phyloP scores from a whole-genome alignment of 2,329 filamentous ascomycete genomes.

The Dactylellina sp. region DNA sequence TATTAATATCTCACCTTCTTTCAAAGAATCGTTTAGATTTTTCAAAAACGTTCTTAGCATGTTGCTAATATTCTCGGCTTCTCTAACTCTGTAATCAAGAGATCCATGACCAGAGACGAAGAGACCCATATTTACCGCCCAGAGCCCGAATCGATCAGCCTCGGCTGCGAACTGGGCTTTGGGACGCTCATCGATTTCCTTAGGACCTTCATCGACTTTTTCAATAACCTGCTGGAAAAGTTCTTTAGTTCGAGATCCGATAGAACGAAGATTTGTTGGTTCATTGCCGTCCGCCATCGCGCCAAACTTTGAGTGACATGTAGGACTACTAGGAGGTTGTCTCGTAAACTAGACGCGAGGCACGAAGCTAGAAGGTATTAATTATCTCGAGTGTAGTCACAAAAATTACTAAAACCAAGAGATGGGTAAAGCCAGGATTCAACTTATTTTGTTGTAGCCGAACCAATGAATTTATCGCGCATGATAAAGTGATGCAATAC shows the following conservation, averaged over 20 bases:
- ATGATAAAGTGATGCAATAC: background rate
- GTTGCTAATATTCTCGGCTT: conserved; percentile 33
- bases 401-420: too few relatives aligned
- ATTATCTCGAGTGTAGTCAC: too few relatives aligned
- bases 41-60: conserved; percentile 23
- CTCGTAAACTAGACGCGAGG: too few relatives aligned
- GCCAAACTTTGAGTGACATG: background rate
- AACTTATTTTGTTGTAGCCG: background rate
- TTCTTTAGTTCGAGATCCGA: conserved; percentile 16
- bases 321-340: too few relatives aligned
- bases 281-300: background rate
- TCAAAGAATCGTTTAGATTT: conserved; percentile 26
- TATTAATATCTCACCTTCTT: conserved; percentile 14
- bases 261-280: conserved; percentile 1
- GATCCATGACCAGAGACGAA: conserved; percentile 52
- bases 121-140: conserved; percentile 48
- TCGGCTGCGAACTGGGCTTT: conserved; percentile 31
- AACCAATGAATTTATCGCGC: background rate
- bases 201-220: conserved; percentile 8
- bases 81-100: conserved; percentile 50
- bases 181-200: background rate
- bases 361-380: too few relatives aligned
- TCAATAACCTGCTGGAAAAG: conserved; percentile 20
- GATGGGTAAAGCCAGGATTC: too few relatives aligned
- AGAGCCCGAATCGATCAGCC: conserved; percentile 39